Conservation (phyloP, 1,284 basidiomycete species). For the Moesziomyces sp. region DNA sequence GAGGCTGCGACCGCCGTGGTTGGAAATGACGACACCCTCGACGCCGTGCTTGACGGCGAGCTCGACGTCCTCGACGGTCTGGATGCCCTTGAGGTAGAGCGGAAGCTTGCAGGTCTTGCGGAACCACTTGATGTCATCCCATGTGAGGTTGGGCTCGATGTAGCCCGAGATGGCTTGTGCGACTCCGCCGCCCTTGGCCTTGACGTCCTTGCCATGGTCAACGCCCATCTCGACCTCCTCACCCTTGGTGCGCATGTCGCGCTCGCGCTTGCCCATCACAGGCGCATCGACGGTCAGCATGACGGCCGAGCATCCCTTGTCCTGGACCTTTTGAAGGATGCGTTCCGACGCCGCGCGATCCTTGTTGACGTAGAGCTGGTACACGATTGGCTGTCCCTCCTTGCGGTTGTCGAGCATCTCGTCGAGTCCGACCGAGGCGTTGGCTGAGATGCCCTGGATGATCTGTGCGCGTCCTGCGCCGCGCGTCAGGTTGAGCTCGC, state of each 20-base stretch:
- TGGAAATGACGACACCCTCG: slow-evolving; percentile 67
- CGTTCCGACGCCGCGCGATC: slow-evolving; percentile 78
- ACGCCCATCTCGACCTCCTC: slow-evolving; percentile 67
- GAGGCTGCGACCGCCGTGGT: slow-evolving; percentile 71
- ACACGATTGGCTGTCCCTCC: slow-evolving; percentile 71
- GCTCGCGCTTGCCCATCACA: slow-evolving; percentile 84
- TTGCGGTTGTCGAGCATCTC: slow-evolving; percentile 75
- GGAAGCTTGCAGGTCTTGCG: slow-evolving; percentile 80
- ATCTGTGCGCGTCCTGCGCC: slow-evolving; percentile 79
- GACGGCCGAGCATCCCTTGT: slow-evolving; percentile 80
- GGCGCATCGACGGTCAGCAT: slow-evolving; percentile 91
- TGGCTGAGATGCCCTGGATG: slow-evolving; percentile 87
- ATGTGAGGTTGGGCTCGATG: slow-evolving; percentile 70
- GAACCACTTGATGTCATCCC: slow-evolving; percentile 78
- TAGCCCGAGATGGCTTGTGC: slow-evolving; percentile 71
- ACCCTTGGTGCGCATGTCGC: slow-evolving; percentile 73
- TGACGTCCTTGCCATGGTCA: slow-evolving; percentile 42
- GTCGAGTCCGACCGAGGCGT: slow-evolving; percentile 81
- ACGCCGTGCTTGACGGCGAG: slow-evolving; percentile 72
- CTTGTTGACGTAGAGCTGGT: slow-evolving; percentile 81
- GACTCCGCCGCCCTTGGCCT: slow-evolving; percentile 65
- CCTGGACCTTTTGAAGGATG: slow-evolving; percentile 78
- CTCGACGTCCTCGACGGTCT: slow-evolving; percentile 76
- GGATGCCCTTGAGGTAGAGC: slow-evolving; percentile 82
- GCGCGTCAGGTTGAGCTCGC: slow-evolving; percentile 86